A percentile compares a stretch with the other conserved stretches of the same genome.
phyloP scores from a whole-genome alignment of 176 grass and related monocot genomes.

The Musa troglodytarum region DNA sequence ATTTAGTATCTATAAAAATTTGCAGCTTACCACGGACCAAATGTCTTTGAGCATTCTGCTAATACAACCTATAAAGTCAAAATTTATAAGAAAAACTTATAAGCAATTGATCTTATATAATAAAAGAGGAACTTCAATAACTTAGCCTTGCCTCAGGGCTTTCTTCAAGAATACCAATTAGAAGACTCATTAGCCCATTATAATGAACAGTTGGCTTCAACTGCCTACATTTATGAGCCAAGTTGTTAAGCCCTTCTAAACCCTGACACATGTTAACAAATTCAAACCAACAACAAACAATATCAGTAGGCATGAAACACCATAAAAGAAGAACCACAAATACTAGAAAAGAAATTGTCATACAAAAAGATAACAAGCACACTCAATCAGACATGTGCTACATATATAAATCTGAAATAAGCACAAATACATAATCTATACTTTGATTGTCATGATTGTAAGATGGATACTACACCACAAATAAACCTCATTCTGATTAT shows the following conservation, averaged over 20 bases:
- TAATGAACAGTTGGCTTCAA: constrained; percentile 58
- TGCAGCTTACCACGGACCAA: constrained; percentile 81
- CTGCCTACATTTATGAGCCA: constrained; percentile 75
- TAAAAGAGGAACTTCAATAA: constrained; percentile 19
- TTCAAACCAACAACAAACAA: neutral
- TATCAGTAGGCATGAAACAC: neutral
- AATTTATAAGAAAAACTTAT: constrained; percentile 21
- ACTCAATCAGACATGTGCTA: neutral
- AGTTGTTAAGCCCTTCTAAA: constrained; percentile 83
- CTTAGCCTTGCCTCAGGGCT: constrained; percentile 60
- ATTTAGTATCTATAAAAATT: neutral
- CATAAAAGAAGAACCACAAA: neutral
- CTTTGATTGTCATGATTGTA: no score
- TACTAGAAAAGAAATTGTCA: no score
- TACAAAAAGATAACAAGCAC: neutral
- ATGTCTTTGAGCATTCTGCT: constrained; percentile 71
- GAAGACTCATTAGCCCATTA: constrained; percentile 59
- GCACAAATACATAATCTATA: neutral
- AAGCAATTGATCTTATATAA: constrained; percentile 14
- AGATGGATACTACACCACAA: no score
- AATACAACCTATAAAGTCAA: constrained; percentile 65
- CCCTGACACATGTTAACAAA: constrained; percentile 40
- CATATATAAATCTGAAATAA: neutral
- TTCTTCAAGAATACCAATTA: constrained; percentile 79
- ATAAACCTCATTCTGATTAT: neutral